phyloP scores from a whole-genome alignment of 176 grass and related monocot genomes.

The Leersia perrieri region DNA sequence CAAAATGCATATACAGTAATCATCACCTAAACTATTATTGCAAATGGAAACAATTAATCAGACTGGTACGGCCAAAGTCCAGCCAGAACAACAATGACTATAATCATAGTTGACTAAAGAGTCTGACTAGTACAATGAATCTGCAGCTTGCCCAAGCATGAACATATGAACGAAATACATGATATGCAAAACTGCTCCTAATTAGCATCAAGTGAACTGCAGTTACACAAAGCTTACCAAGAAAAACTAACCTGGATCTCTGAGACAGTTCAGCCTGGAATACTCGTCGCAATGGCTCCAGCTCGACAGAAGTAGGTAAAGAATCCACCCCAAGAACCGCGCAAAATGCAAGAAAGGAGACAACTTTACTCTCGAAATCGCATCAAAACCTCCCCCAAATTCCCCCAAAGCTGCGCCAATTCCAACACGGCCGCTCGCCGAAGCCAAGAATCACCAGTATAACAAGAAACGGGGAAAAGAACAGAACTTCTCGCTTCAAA shows the following conservation, averaged over 20 bases:
- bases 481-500: not conserved
- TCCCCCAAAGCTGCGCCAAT: not conserved
- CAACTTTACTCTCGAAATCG: not conserved
- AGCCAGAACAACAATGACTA: not conserved
- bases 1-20: not conserved
- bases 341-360: slow-evolving; percentile 19
- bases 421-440: not conserved
- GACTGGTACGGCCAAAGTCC: not conserved
- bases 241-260: slow-evolving; percentile 5
- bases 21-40: not conserved
- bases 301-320: not conserved
- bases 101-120: not conserved
- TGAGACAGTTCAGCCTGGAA: not conserved
- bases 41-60: not conserved
- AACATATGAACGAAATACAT: not conserved
- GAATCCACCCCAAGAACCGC: slow-evolving; percentile 12
- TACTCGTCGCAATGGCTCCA: not conserved
- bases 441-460: slow-evolving; percentile 9
- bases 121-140: not conserved
- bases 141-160: not conserved
- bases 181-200: not conserved
- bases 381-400: not conserved
- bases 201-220: not conserved
- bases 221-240: not conserved
- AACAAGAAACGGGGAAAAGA: not conserved